Percentiles rank a stretch among this genome's conserved stretches.
Conservation (phyloP, 2,329 filamentous ascomycete genomes). For the Clonostachys chloroleuca region DNA sequence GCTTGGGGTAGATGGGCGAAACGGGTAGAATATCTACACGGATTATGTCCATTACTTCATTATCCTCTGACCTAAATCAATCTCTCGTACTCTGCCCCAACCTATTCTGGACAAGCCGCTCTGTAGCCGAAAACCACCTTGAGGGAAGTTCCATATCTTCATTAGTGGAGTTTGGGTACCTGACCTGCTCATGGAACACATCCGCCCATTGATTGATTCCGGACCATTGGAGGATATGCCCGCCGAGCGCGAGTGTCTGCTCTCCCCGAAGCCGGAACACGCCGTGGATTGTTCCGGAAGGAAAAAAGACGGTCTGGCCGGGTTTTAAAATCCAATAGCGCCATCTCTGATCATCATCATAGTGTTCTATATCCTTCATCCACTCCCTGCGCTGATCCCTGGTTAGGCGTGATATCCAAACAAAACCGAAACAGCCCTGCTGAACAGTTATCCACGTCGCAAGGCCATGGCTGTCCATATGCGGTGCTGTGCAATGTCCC, state of each 20-base stretch:
- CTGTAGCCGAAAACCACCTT: no score
- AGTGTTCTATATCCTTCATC: conserved; percentile 11
- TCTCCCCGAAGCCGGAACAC: conserved; percentile 18
- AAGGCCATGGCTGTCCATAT: conserved; percentile 25
- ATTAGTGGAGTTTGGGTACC: not conserved
- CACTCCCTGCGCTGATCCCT: conserved; percentile 11
- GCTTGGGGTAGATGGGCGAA: no score
- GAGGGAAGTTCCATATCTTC: not conserved
- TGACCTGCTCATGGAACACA: conserved; percentile 2
- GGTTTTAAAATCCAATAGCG: conserved; percentile 21
- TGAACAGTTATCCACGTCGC: conserved; percentile 26
- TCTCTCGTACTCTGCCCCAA: no score
- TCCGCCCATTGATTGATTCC: conserved; percentile 19
- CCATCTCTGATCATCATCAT: conserved; percentile 17
- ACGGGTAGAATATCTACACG: no score
- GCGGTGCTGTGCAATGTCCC: conserved; percentile 23
- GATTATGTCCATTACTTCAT: no score
- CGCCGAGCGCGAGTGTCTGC: conserved; percentile 22
- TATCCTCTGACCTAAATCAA: no score
- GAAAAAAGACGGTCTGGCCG: conserved; percentile 25
- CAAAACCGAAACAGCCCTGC: conserved; percentile 11
- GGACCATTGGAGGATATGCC: conserved; percentile 25
- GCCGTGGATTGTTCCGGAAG: conserved; percentile 24
- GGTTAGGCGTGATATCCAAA: not conserved
- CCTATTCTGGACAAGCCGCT: no score